Conservation (phyloP, 305 asterid species). For the Plantago lanceolata region DNA sequence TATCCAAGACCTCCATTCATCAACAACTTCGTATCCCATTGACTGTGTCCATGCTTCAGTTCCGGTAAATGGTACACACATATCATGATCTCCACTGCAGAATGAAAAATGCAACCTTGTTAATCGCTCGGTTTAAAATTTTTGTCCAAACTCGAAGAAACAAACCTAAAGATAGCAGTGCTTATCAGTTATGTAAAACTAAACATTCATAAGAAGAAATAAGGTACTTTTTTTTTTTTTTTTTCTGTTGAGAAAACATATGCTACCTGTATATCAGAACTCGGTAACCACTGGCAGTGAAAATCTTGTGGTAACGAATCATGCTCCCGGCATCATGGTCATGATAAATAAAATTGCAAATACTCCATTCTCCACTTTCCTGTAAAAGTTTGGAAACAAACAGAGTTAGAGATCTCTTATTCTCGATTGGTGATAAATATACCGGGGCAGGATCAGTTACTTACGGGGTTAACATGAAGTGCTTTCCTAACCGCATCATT, state of each 20-base stretch:
- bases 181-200: background rate
- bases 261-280: slow-evolving; percentile 51
- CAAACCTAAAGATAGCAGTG: too few species aligned
- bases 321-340: slow-evolving; percentile 52
- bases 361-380: slow-evolving; percentile 46
- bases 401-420: background rate
- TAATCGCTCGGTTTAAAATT: background rate
- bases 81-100: slow-evolving; percentile 59
- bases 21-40: slow-evolving; percentile 34
- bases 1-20: slow-evolving; percentile 56
- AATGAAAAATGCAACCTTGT: background rate
- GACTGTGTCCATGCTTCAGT: slow-evolving; percentile 55
- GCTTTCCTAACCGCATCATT: slow-evolving; percentile 42
- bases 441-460: background rate
- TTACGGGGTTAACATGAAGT: slow-evolving; percentile 47
- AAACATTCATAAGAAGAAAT: background rate
- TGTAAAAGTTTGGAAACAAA: slow-evolving; percentile 15
- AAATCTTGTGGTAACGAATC: slow-evolving; percentile 47
- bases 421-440: background rate
- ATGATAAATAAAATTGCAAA: slow-evolving; percentile 29
- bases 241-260: background rate
- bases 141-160: background rate
- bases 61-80: slow-evolving; percentile 64
- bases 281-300: slow-evolving; percentile 39
- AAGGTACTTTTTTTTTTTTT: background rate